A percentile compares a stretch with the other conserved stretches of the same genome.
Evolutionary conservation across 768 basidiomycete species (phyloP).

Genomic region (Lentinus brumalis): DNA sequence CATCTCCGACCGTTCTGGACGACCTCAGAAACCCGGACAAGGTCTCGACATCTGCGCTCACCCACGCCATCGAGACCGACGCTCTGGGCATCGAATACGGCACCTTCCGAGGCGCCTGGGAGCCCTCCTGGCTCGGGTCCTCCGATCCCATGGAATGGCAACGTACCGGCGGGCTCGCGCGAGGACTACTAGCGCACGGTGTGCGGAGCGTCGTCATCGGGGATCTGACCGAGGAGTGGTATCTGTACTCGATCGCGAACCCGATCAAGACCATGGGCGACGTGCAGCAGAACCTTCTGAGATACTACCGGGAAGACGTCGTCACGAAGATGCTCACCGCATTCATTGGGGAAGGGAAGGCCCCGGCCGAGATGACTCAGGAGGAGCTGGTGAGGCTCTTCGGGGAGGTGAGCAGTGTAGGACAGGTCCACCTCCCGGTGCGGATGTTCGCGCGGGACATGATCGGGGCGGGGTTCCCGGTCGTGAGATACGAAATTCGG

Average conservation of each 20-base stretch:
- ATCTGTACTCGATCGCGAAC: slow-evolving; percentile 72
- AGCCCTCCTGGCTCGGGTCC: slow-evolving; percentile 57
- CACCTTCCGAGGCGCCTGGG: slow-evolving; percentile 70
- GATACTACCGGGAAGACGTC: slow-evolving; percentile 59
- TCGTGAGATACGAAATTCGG: slow-evolving; percentile 66
- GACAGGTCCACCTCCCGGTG: slow-evolving; percentile 70
- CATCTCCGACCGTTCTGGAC: slow-evolving; percentile 48
- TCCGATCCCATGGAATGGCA: slow-evolving; percentile 70
- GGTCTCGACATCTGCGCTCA: slow-evolving; percentile 53
- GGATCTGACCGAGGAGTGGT: slow-evolving; percentile 76
- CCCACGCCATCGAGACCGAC: slow-evolving; percentile 60
- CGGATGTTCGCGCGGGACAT: slow-evolving; percentile 65
- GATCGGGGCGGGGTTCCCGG: slow-evolving; percentile 55
- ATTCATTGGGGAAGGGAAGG: slow-evolving; percentile 34
- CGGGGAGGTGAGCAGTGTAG: slow-evolving; percentile 61
- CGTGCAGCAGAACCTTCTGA: slow-evolving; percentile 54
- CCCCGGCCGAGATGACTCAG: slow-evolving; percentile 41
- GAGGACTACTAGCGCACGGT: slow-evolving; percentile 55
- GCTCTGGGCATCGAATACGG: slow-evolving; percentile 52
- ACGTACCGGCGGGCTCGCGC: slow-evolving; percentile 58
- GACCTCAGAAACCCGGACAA: slow-evolving; percentile 51
- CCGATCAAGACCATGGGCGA: slow-evolving; percentile 52
- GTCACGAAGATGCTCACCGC: slow-evolving; percentile 46
- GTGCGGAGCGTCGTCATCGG: slow-evolving; percentile 66
- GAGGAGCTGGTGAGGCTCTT: slow-evolving; percentile 50